phyloP scores from a whole-genome alignment of 2,329 filamentous ascomycete species.

The Cladorrhinum sp. region DNA sequence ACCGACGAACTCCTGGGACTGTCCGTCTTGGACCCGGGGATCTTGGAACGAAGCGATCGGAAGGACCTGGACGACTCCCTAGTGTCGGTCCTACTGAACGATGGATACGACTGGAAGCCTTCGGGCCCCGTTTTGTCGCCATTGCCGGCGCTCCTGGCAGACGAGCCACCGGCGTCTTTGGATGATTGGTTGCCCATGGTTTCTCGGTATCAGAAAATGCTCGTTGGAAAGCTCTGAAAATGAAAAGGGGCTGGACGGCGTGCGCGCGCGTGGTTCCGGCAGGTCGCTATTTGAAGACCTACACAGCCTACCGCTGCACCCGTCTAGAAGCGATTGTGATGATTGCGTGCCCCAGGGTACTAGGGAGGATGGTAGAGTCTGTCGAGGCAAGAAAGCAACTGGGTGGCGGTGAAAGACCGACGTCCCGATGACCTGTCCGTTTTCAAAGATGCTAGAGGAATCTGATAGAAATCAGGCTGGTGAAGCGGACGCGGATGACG shows the following conservation, averaged over 20 bases:
- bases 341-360: slow-evolving; percentile 29
- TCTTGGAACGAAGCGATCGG: slow-evolving; percentile 82
- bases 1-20: slow-evolving; percentile 76
- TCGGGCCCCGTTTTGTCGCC: slow-evolving; percentile 44
- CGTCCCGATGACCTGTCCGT: slow-evolving; percentile 50
- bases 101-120: slow-evolving; percentile 79
- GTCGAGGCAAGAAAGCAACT: slow-evolving; percentile 49
- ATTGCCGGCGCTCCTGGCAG: slow-evolving; percentile 48
- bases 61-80: slow-evolving; percentile 89
- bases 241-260: slow-evolving; percentile 32
- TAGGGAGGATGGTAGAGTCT: slow-evolving; percentile 55
- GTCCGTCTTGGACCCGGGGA: slow-evolving; percentile 72
- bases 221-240: slow-evolving; percentile 20
- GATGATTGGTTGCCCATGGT: slow-evolving; percentile 76
- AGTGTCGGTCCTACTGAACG: slow-evolving; percentile 88
- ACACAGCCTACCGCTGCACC: slow-evolving; percentile 37
- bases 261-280: slow-evolving; percentile 35
- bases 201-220: slow-evolving; percentile 27
- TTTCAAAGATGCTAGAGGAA: slow-evolving; percentile 35
- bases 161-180: slow-evolving; percentile 50
- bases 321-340: slow-evolving; percentile 31
- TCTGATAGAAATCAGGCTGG: slow-evolving; percentile 2
- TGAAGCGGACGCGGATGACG: slow-evolving; percentile 19
- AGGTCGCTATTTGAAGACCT: slow-evolving; percentile 30
- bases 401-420: slow-evolving; percentile 43